These are phyloP conservation scores for Melampsora larici-populina DNA, from an alignment of 1,284 basidiomycete genomes.

Conservation along the genomic window DNA sequence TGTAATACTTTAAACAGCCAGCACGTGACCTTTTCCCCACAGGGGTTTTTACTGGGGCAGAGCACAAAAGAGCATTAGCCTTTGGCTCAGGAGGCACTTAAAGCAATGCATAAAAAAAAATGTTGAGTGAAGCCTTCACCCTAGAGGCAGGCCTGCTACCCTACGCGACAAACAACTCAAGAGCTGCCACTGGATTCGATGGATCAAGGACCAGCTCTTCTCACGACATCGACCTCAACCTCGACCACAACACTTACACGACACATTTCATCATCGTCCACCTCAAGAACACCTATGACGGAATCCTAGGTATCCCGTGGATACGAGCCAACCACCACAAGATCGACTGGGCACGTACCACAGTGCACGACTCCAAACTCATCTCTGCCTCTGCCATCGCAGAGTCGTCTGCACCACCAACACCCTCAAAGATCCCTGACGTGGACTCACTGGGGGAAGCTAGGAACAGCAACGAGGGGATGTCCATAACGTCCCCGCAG, in stretches of 20 bases:
- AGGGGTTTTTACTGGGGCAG: no score
- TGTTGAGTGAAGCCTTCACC: no score
- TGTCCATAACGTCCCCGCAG: not conserved
- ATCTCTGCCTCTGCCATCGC: not conserved
- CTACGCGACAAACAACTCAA: no score
- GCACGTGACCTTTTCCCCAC: no score
- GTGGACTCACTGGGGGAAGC: not conserved
- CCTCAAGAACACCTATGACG: constrained; percentile 4
- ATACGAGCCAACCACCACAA: not conserved
- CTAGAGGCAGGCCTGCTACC: no score
- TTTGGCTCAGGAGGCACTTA: no score
- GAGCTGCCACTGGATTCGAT: not conserved
- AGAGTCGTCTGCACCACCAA: not conserved
- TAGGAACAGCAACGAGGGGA: constrained; percentile 4
- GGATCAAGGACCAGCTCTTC: not conserved
- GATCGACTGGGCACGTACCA: not conserved
- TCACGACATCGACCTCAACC: not conserved
- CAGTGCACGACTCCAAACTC: not conserved
- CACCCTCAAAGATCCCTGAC: not conserved
- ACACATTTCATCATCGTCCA: not conserved
- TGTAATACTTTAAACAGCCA: no score
- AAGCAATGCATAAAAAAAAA: no score
- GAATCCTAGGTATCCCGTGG: constrained; percentile 1
- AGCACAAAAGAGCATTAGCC: no score
- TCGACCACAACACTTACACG: not conserved